These are phyloP conservation scores for Sclerospora graminicola DNA, from an alignment of 352 stramenopile genomes.

Conservation along the genomic window DNA sequence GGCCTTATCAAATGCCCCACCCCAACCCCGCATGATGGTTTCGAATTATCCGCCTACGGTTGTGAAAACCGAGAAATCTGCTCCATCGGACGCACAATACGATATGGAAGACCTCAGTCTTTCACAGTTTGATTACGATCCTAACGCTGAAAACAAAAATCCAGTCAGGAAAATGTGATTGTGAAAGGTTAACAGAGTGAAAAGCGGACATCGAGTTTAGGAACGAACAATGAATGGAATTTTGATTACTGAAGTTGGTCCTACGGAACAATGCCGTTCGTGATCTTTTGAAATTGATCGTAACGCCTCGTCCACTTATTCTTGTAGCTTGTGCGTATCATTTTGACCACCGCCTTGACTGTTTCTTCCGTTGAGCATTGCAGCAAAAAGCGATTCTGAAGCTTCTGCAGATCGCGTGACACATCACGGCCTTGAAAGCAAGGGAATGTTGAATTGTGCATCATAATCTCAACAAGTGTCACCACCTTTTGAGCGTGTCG, in stretches of 20 bases:
- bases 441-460: slow-evolving; percentile 71
- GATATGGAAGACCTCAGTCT: slow-evolving; percentile 76
- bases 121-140: slow-evolving; percentile 81
- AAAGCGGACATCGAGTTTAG: not conserved
- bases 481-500: slow-evolving; percentile 55
- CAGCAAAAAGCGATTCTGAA: slow-evolving; percentile 56
- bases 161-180: slow-evolving; percentile 33
- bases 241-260: slow-evolving; percentile 4
- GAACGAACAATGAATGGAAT: slow-evolving; percentile 12
- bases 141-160: slow-evolving; percentile 14
- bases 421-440: slow-evolving; percentile 83
- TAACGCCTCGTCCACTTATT: slow-evolving; percentile 90
- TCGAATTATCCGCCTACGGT: slow-evolving; percentile 13
- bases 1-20: slow-evolving; percentile 28
- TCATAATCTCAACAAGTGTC: slow-evolving; percentile 70
- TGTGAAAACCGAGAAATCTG: slow-evolving; percentile 16
- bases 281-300: slow-evolving; percentile 90
- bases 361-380: slow-evolving; percentile 43
- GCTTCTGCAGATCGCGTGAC: slow-evolving; percentile 71
- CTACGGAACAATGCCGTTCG: slow-evolving; percentile 79
- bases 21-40: slow-evolving; percentile 31
- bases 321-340: slow-evolving; percentile 89
- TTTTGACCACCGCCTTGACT: slow-evolving; percentile 72
- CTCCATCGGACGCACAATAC: slow-evolving; percentile 25
- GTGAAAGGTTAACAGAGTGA: slow-evolving; percentile 1